Evolutionary conservation across 2,329 filamentous ascomycete species (phyloP).

Genomic region (Trematosphaeria pertusa): DNA sequence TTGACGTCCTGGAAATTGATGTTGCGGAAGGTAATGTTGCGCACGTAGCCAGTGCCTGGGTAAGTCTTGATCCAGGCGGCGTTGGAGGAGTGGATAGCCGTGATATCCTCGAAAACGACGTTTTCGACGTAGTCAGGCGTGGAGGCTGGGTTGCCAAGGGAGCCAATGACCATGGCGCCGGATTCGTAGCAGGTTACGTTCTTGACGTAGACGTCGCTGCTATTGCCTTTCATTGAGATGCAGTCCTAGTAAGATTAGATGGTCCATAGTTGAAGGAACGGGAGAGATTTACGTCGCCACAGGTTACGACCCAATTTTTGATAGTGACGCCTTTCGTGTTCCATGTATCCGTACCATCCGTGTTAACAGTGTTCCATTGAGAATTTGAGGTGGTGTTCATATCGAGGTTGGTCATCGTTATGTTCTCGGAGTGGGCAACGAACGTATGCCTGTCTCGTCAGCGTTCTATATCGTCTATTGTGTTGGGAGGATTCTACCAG

Average conservation of each 20-base stretch:
- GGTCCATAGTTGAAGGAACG: constrained; percentile 16
- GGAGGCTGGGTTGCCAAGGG: constrained; percentile 64
- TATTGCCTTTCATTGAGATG: constrained; percentile 68
- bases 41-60: constrained; percentile 50
- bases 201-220: constrained; percentile 63
- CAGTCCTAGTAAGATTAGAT: constrained; percentile 61
- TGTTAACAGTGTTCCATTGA: constrained; percentile 57
- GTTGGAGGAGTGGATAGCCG: constrained; percentile 32
- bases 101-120: constrained; percentile 47
- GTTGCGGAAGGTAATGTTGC: constrained; percentile 56
- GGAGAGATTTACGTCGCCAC: constrained; percentile 38
- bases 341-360: constrained; percentile 60
- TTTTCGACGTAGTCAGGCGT: constrained; percentile 64
- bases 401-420: constrained; percentile 61
- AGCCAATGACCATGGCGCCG: constrained; percentile 65
- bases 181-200: constrained; percentile 68
- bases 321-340: constrained; percentile 57
- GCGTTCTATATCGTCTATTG: background rate
- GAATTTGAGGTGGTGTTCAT: constrained; percentile 58
- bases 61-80: constrained; percentile 42
- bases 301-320: constrained; percentile 52
- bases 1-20: constrained; percentile 47
- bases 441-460: constrained; percentile 47
- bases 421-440: constrained; percentile 56
- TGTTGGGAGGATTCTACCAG: constrained; percentile 42